Evolutionary conservation across 352 stramenopile genomes (phyloP), one percentile per base, ranked within the genome.

Genomic region (Phytophthora sansomeana): DNA sequence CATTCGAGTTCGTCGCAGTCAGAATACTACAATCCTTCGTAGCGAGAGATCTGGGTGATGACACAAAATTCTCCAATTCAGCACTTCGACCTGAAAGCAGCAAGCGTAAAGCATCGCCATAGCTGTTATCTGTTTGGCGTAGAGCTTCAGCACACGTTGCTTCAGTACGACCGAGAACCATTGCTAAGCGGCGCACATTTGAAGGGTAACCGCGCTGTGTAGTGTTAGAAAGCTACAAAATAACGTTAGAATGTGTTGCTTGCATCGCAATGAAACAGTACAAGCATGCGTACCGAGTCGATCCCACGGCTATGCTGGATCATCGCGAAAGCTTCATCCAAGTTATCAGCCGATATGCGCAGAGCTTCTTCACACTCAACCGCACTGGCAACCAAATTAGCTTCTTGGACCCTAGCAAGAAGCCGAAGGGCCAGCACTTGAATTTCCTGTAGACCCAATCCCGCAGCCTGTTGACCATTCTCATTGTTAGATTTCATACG

Each of bases 121-220:
- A 67, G 47, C 80, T 90, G 35, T 84, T 64, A 19, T 85, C 66
- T 11, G 73, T 84, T 46, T 84, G 73, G 3, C 67, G 75, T 39
- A 95, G 65, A 0, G 83, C 84, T 44, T 91, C 74, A 8, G 76
- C 76, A 46, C 86, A 95, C 5, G 81, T 61, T n/a, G 72, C 38
- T 33, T 88, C 69, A 29, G 75, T 72, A 43, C 77, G 77, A 10
- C 76, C 78, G 0, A 95, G 50, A 24, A 89, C 66, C 29, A 58
- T 60, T 4, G 86, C 77, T 29, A 95, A 72, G 14, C 83, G 82
- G 14, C 69, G 72, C 7, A 85, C 83, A 35, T 67, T 81, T 32
- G 60, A 48, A 21, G 78, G 49, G 44, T 89, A 77, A 17, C 65
- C 58, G 36, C 72, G 57, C 48, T 80, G 51, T 16, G 21, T 6